phyloP scores from a whole-genome alignment of 1,139 yeast genomes.

The Kodamaea sp. region DNA sequence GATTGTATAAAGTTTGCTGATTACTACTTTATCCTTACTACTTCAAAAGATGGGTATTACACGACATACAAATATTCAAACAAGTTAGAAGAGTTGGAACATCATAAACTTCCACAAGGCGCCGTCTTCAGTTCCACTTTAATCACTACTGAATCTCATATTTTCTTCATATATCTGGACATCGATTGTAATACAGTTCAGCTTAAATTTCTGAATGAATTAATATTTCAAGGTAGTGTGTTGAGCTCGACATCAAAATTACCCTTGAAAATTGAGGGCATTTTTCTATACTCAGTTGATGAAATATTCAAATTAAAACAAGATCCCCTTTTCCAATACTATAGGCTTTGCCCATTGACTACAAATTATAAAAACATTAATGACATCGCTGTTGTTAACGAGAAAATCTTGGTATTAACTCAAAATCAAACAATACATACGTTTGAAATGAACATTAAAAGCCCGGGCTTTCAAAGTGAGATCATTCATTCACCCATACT shows the following conservation, averaged over 20 bases:
- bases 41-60: too few species aligned
- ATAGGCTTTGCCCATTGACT: slow-evolving; percentile 2
- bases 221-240: slow-evolving; percentile 4
- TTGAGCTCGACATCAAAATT: not conserved
- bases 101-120: slow-evolving; percentile 1
- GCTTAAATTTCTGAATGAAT: slow-evolving; percentile 1
- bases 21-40: too few species aligned
- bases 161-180: slow-evolving; percentile 5
- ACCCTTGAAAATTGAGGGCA: slow-evolving; percentile 1
- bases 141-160: not conserved
- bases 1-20: too few species aligned
- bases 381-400: slow-evolving; percentile 1
- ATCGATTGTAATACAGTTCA: slow-evolving; percentile 5
- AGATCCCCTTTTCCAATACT: slow-evolving; percentile 5
- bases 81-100: not conserved
- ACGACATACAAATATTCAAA: not conserved
- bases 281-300: slow-evolving; percentile 1
- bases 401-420: not conserved
- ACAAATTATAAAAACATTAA: slow-evolving; percentile 1
- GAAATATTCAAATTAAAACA: slow-evolving; percentile 3
- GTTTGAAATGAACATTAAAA: too few species aligned
- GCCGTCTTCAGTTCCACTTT: slow-evolving; percentile 3
- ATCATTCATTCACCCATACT: slow-evolving; percentile 1
- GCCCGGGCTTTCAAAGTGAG: not conserved
- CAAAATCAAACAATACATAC: not conserved